phyloP scores from a whole-genome alignment of 1,139 yeast species.

The Geotrichum fermentans region DNA sequence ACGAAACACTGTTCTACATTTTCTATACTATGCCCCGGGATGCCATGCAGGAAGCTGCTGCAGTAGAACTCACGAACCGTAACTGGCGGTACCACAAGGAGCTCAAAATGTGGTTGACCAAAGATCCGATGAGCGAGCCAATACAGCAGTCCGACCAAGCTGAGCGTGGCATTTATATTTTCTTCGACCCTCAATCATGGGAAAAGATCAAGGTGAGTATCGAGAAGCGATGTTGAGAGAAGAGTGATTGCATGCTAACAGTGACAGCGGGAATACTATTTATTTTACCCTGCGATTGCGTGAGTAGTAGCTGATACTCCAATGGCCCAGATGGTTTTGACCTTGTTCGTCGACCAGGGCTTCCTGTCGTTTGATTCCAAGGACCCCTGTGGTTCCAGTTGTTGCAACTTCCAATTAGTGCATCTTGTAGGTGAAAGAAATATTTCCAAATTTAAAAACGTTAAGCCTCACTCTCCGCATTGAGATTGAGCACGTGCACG shows the following conservation, averaged over 20 bases:
- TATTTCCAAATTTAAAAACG: too few species aligned
- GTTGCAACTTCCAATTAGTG: too few species aligned
- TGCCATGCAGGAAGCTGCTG: slow-evolving; percentile 87
- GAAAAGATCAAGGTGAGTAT: slow-evolving; percentile 62
- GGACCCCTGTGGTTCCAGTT: too few species aligned
- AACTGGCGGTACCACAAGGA: slow-evolving; percentile 98
- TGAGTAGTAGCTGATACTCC: too few species aligned
- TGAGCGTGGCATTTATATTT: slow-evolving; percentile 92
- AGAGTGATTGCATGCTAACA: too few species aligned
- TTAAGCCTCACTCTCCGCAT: too few species aligned
- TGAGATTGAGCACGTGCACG: too few species aligned
- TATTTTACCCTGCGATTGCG: slow-evolving; percentile 43
- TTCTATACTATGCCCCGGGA: slow-evolving; percentile 94
- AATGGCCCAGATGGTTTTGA: too few species aligned
- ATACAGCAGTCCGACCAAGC: slow-evolving; percentile 77
- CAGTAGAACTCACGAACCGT: slow-evolving; percentile 76
- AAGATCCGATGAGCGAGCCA: slow-evolving; percentile 88
- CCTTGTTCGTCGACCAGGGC: too few species aligned
- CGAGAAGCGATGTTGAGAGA: slow-evolving; percentile 8
- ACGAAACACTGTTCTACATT: slow-evolving; percentile 87
- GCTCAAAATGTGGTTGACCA: slow-evolving; percentile 92
- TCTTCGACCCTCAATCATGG: slow-evolving; percentile 96
- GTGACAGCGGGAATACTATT: slow-evolving; percentile 36
- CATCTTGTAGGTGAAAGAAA: too few species aligned
- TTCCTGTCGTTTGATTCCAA: too few species aligned